These are phyloP conservation scores for Clarireedia sp. DNA, from an alignment of 2,329 filamentous ascomycete species.

Conservation along the genomic window DNA sequence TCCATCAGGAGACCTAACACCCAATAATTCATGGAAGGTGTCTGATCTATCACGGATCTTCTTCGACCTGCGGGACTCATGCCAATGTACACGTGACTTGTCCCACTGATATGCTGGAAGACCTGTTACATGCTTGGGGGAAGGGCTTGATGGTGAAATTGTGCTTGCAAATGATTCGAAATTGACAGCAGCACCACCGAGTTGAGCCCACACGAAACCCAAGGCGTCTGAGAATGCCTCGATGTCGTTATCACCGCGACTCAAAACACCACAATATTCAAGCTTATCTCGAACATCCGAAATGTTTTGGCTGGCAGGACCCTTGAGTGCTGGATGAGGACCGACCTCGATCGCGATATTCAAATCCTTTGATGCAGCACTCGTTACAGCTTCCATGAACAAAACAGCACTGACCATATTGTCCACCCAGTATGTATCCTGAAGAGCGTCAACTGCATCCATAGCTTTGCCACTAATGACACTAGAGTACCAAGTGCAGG, in stretches of 20 bases:
- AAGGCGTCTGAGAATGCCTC: constrained; percentile 16
- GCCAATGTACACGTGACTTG: constrained; percentile 9
- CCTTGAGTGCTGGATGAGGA: constrained; percentile 20
- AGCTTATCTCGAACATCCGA: constrained; percentile 3
- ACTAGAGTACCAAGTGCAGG: constrained; percentile 29
- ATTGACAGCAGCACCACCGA: neutral
- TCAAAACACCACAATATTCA: constrained; percentile 13
- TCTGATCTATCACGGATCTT: constrained; percentile 1
- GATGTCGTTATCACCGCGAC: constrained; percentile 12
- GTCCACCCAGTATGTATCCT: constrained; percentile 19
- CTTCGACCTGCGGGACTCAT: constrained; percentile 11
- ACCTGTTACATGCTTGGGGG: neutral
- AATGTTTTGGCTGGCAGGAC: constrained; percentile 14
- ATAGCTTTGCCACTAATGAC: constrained; percentile 4
- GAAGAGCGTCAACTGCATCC: constrained; percentile 1
- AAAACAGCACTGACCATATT: constrained; percentile 37
- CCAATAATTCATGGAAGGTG: constrained; percentile 14
- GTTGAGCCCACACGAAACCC: constrained; percentile 6
- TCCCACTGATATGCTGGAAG: constrained; percentile 16
- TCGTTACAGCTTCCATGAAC: constrained; percentile 33
- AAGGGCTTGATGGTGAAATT: neutral
- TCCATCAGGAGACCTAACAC: constrained; percentile 10
- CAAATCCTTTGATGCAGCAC: constrained; percentile 6
- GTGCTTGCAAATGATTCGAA: neutral
- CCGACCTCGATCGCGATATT: constrained; percentile 20